Evolutionary conservation across 176 grass and related monocot genomes (phyloP), one percentile per base, ranked within the genome.

Genomic region (Musa itinerans): DNA sequence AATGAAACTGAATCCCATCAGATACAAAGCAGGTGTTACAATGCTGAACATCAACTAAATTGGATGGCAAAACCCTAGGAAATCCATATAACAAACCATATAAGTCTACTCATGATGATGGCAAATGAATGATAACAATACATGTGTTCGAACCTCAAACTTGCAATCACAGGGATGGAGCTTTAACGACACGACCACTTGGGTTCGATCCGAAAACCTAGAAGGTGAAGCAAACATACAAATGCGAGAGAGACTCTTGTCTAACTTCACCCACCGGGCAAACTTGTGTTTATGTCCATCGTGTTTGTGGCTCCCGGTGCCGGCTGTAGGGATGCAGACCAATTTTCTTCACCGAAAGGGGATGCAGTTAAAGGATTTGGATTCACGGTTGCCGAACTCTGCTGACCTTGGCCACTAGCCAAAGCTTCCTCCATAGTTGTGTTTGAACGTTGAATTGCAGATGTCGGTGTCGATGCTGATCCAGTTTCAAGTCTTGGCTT

Each of bases 301-400:
- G 59, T 9, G 5, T 17, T 1, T 7, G 67, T 43, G 8, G 29
- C 34, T 82, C 72, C 23, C 69, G 78, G 54, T n/a, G 23, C 43
- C 11, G 74, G 63, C 13, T 72, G 72, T 21, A 65, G 4, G 2
- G 87, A 77, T 20, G 68, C 68, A n/a, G 80, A 80, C 94, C 88
- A 87, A 77, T 88, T 93, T 83, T 97, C 94, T 15, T 84, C 83
- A 69, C 78, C 83, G 80, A 90, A 97, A 17, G 82, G 11, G 13
- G 85, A 27, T 68, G 79, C 66, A 3, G 70, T 63, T 11, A 50
- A 52, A 1, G 84, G 67, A 22, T 82, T 50, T 58, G 66, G 11
- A 29, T 61, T 69, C 3, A 53, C 2, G 0, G 66, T 3, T 58
- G 66, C 50, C 0, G 22, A 79, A 54, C 53, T 58, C 8, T 3